Percentiles rank a stretch among this genome's conserved stretches.
Evolutionary conservation across 2,329 filamentous ascomycete genomes (phyloP).

Genomic region (Fusarium guadeloupense): DNA sequence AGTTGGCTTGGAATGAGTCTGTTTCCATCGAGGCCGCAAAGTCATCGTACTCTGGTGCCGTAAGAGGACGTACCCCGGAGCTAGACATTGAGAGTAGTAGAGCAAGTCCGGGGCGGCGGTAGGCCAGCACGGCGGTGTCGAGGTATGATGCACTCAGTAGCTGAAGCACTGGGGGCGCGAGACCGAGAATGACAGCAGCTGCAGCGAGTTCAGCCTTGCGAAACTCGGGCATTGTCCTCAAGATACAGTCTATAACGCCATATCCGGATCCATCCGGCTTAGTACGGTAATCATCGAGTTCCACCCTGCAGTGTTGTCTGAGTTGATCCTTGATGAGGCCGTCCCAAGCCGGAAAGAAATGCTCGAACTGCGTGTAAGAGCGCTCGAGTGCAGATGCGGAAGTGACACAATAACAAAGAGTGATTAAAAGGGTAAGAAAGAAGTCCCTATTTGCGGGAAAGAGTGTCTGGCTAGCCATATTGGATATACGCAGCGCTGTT

Average conservation of each 20-base stretch:
- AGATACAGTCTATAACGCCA: conserved; percentile 29
- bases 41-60: conserved; percentile 12
- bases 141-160: conserved; percentile 27
- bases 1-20: conserved; percentile 4
- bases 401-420: not conserved
- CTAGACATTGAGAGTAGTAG: conserved; percentile 28
- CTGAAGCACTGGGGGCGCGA: conserved; percentile 30
- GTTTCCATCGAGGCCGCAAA: conserved; percentile 2
- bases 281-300: conserved; percentile 4
- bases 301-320: not conserved
- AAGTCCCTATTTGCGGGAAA: too few species aligned
- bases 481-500: too few species aligned
- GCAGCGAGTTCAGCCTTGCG: conserved; percentile 39
- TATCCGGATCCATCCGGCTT: conserved; percentile 2
- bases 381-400: conserved; percentile 5
- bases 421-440: too few species aligned
- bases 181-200: conserved; percentile 35
- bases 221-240: conserved; percentile 31
- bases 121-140: conserved; percentile 33
- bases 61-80: conserved; percentile 18
- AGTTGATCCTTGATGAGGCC: conserved; percentile 1
- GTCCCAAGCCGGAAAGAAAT: conserved; percentile 36
- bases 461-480: too few species aligned
- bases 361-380: conserved; percentile 19
- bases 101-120: conserved; percentile 31